Evolutionary conservation across 306 rosid genomes (phyloP), one percentile per base, ranked within the genome.

Genomic region (Trifolium fragiferum): DNA sequence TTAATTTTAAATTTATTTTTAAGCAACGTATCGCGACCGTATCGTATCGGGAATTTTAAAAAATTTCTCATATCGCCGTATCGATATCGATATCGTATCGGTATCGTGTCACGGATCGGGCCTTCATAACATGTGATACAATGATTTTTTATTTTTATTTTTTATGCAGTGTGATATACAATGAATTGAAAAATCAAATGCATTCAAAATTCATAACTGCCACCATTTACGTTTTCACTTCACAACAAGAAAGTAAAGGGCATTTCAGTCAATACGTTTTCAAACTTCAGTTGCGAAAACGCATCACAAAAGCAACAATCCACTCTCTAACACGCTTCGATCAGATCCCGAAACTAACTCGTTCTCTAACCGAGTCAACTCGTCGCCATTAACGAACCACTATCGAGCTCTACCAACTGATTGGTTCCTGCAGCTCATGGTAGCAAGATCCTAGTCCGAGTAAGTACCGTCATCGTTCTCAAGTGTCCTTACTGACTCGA

Each of bases 301-400:
- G 10, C 32, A 50, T 70, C 64, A 33, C 49, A 70, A 70, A 51
- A 70, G 8, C 62, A 69, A 51, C 19, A 33, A 69, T 53, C 63
- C 64, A 70, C 30, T 70, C 33, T 10, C 62, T 0, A 3, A 50
- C 58, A 11, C 72, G 32, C 49, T 12, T 6, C 64, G 11, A 18
- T 70, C 40, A 59, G 76, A 82, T 82, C 82, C 79, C 59, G 44
- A 66, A 77, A 7, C 15, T 14, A 20, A 58, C 66, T 60, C 76
- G 58, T 8, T 60, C 59, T 35, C n/a, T 76, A 85, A 57, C 82
- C 66, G 88, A 84, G 82, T 82, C 84, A 72, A 76, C 87, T 78
- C 77, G 79, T 77, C 38, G 44, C 80, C 78, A 58, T 75, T 72
- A 46, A 38, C 62, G 66, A 57, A 73, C 51, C 67, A 53, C 72